Conservation (phyloP, 495 filamentous ascomycete genomes). For the Aspergillus diversus region DNA sequence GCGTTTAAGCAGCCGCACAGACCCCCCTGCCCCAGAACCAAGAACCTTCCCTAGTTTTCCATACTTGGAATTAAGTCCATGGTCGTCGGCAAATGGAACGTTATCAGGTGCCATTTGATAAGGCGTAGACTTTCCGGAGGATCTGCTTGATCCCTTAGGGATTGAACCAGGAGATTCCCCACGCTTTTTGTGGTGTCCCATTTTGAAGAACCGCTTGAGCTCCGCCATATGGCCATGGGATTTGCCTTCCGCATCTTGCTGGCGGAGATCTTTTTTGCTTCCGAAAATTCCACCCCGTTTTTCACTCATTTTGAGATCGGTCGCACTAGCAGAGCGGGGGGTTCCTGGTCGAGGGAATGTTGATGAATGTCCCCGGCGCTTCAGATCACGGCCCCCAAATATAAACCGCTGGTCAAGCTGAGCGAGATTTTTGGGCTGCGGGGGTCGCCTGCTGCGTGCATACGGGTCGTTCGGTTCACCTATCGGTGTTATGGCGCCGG, state of each 20-base stretch:
- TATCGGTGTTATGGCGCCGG: conserved; percentile 72
- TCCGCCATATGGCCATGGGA: conserved; percentile 88
- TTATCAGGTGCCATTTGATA: conserved; percentile 58
- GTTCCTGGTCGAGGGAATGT: conserved; percentile 37
- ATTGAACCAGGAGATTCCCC: conserved; percentile 59
- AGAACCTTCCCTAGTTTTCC: conserved; percentile 93
- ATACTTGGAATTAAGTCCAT: conserved; percentile 88
- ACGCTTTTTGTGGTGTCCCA: conserved; percentile 67
- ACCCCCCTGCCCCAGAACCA: conserved; percentile 92
- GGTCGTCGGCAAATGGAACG: conserved; percentile 92
- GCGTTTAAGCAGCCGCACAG: conserved; percentile 91
- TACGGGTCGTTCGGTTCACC: conserved; percentile 90
- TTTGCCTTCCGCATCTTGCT: conserved; percentile 43
- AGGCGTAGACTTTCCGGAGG: conserved; percentile 60
- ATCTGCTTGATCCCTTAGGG: conserved; percentile 48
- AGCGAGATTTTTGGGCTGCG: conserved; percentile 67
- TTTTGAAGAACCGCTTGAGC: conserved; percentile 88
- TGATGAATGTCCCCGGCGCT: conserved; percentile 39
- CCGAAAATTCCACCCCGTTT: conserved; percentile 53
- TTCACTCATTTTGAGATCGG: conserved; percentile 49
- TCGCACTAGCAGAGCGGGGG: conserved; percentile 51
- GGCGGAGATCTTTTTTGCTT: conserved; percentile 47
- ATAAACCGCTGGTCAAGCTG: conserved; percentile 83
- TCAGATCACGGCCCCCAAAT: conserved; percentile 67
- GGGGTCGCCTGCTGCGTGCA: conserved; percentile 76